Percentiles rank a stretch among this genome's conserved stretches.
Evolutionary conservation across 2,329 filamentous ascomycete genomes (phyloP).

Genomic region (Trichoderma simmonsii): DNA sequence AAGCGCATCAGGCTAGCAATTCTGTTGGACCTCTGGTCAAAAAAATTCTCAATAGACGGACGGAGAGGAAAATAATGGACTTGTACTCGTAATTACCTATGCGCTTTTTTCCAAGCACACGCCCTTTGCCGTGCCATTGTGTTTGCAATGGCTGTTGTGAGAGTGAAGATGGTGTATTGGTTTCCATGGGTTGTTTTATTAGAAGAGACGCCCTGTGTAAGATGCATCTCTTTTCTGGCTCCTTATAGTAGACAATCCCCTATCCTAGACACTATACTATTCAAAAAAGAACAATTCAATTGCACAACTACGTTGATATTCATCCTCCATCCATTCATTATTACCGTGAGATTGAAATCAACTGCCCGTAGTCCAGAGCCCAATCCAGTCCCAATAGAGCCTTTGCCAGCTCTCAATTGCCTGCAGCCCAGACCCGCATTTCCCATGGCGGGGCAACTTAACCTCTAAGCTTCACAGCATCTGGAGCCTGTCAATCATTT

Average conservation of each 20-base stretch:
- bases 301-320: neutral
- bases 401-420: neutral
- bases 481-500: neutral
- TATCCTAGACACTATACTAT: neutral
- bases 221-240: neutral
- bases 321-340: neutral
- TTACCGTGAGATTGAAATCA: neutral
- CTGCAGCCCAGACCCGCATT: constrained; percentile 17
- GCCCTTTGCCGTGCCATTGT: constrained; percentile 23
- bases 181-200: neutral
- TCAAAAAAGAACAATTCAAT: neutral
- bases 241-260: neutral
- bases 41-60: constrained; percentile 36
- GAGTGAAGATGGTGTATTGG: neutral
- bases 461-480: neutral
- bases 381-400: neutral
- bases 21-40: constrained; percentile 25
- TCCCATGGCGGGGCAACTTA: constrained; percentile 14
- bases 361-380: neutral
- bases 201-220: neutral
- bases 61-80: constrained; percentile 31
- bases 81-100: constrained; percentile 41
- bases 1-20: constrained; percentile 20
- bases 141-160: neutral
- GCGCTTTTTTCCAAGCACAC: constrained; percentile 39